Evolutionary conservation across 352 stramenopile species (phyloP).

Genomic region (Phytophthora capsici): DNA sequence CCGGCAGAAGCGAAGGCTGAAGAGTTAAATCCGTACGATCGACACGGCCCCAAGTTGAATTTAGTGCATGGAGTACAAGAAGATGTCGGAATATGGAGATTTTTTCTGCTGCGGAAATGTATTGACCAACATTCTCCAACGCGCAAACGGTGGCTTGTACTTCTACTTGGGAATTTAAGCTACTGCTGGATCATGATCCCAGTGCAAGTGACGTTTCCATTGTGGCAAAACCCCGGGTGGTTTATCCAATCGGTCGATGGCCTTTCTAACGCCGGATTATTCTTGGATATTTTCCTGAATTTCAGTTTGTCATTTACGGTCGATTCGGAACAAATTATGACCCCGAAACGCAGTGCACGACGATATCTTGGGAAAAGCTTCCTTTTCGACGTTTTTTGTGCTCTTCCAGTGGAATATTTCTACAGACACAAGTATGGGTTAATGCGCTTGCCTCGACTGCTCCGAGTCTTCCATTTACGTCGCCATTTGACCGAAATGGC

Average conservation of each 20-base stretch:
- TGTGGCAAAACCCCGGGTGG: conserved; percentile 42
- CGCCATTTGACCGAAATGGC: conserved; percentile 45
- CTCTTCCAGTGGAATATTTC: conserved; percentile 53
- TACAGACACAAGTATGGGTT: conserved; percentile 32
- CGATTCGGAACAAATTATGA: conserved; percentile 62
- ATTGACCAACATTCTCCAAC: conserved; percentile 57
- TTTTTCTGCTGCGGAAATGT: conserved; percentile 20
- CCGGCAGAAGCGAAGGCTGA: not conserved
- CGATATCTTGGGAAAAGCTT: conserved; percentile 50
- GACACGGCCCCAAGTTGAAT: not conserved
- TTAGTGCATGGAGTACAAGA: not conserved
- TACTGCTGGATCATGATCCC: conserved; percentile 67
- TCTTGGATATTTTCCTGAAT: conserved; percentile 61
- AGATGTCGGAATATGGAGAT: not conserved
- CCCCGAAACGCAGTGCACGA: conserved; percentile 42
- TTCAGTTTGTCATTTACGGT: conserved; percentile 60
- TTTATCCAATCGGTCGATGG: conserved; percentile 37
- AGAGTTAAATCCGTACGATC: conserved; percentile 10
- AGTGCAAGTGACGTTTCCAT: conserved; percentile 55
- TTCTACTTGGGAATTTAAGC: conserved; percentile 34
- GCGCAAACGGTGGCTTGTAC: conserved; percentile 57
- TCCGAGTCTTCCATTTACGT: conserved; percentile 39
- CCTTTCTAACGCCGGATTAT: conserved; percentile 43
- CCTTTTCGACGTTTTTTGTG: conserved; percentile 49
- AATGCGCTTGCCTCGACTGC: conserved; percentile 48